A percentile compares a stretch with the other conserved stretches of the same genome.
Conservation (phyloP, 129 eudicot species). For the Pittosporum tobira region DNA sequence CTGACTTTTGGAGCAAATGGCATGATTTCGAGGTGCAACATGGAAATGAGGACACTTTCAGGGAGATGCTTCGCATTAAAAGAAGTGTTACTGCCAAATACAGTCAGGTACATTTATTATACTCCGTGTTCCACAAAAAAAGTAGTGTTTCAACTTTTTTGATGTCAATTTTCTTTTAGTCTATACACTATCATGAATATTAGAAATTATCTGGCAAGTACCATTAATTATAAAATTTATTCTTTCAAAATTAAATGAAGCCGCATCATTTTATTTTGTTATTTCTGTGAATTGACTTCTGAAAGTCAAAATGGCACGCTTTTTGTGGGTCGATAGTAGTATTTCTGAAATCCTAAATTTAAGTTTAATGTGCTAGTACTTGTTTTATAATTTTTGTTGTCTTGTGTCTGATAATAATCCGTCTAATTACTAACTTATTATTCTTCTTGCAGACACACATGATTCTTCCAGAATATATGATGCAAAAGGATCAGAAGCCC, state of each 20-base stretch:
- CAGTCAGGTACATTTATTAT: conserved; percentile 51
- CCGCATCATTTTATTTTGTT: too few species aligned
- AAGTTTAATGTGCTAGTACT: too few species aligned
- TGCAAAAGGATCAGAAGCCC: conserved; percentile 60
- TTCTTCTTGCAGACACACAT: conserved; percentile 55
- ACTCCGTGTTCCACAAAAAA: too few species aligned
- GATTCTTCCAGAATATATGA: conserved; percentile 69
- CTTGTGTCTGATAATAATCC: background rate
- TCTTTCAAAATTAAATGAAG: too few species aligned
- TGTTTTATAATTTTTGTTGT: background rate
- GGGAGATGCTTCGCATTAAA: conserved; percentile 89
- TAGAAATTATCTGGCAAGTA: too few species aligned
- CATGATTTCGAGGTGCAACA: conserved; percentile 93
- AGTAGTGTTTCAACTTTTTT: too few species aligned
- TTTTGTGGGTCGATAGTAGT: too few species aligned
- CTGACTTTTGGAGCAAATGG: conserved; percentile 77
- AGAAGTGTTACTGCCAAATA: conserved; percentile 89
- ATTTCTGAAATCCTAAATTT: too few species aligned
- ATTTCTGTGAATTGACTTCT: too few species aligned
- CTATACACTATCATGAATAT: too few species aligned
- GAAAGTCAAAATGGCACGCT: too few species aligned
- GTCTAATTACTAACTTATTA: conserved; percentile 6
- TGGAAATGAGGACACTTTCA: conserved; percentile 91
- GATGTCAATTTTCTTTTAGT: background rate
- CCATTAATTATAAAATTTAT: too few species aligned